Base-by-base conservation (phyloP, 2,329 filamentous ascomycete species). In the Zarea fungicola region DNA sequence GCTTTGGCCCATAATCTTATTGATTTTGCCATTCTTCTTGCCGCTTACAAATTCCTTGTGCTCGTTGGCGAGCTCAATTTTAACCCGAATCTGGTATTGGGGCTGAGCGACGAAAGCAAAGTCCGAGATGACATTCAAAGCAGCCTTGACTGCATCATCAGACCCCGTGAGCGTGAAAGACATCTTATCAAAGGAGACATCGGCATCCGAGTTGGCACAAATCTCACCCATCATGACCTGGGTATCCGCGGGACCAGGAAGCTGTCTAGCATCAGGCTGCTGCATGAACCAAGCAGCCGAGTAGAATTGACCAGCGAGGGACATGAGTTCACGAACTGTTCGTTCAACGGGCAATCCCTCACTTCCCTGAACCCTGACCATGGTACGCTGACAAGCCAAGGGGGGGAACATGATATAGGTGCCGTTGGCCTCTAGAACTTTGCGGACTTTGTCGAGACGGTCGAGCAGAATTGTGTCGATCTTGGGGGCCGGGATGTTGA, bases 1-100 rank as follows among this genome's bases (percentile, higher is more conserved):
- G 77, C 91, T 96, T 69, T 97, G 92, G 21, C 92, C 93, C 93
- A 99, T 99, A 62, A 99, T 99, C 77, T 99, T 99, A 77, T 99
- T 99, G 70, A 99, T 99, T 74, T 99, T 99, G 69, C 93, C 93
- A 61, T 99, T 99, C 76, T 99, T 99, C 77, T 99, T 99, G 58
- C 93, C 93, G 59, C 91, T 96, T 50, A 99, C 93, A 65, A 99
- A 99, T 64, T 99, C 93, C 69, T 99, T 99, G 75, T 99, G 93
- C 72, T 99, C 93, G 63, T 97, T 97, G 62, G 93, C 93, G 49
- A 99, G 84, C 73, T 99, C 93, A 54, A 99, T 95, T 75, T 97
- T 97, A 63, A 99, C 92, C 49, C 91, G 84, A 65, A 99, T 95
- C 65, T 95, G 91, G 62, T 95, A 95, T 57, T 89, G 87, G 35